Conservation (phyloP, 441 rosid species). For the Pelargonium australe region DNA sequence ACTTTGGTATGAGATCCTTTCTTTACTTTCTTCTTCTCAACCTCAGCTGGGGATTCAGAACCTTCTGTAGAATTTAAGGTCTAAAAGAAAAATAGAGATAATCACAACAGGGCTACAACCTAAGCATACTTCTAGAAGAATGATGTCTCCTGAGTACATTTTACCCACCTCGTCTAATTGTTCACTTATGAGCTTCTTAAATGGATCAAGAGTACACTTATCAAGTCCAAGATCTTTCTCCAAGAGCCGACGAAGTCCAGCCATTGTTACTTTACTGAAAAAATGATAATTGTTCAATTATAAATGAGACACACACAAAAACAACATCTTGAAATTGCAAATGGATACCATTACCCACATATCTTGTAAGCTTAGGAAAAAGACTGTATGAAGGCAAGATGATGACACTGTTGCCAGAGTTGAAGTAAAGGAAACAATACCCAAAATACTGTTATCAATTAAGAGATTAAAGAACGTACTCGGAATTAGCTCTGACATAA, state of each 20-base stretch:
- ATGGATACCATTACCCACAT: background rate
- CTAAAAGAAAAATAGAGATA: constrained; percentile 35
- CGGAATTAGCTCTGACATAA: constrained; percentile 55
- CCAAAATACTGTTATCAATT: constrained; percentile 9
- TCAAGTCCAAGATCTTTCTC: constrained; percentile 77
- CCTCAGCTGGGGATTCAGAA: constrained; percentile 32
- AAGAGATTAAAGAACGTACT: constrained; percentile 38
- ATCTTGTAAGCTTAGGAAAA: constrained; percentile 6
- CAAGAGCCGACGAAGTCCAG: constrained; percentile 67
- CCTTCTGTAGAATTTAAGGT: constrained; percentile 41
- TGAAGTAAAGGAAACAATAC: constrained; percentile 4
- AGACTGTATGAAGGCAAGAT: background rate
- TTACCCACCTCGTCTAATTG: constrained; percentile 58
- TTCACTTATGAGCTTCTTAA: constrained; percentile 54
- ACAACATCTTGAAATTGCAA: background rate
- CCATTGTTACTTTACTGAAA: constrained; percentile 64
- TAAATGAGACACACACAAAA: background rate
- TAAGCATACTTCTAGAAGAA: constrained; percentile 13
- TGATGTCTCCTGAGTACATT: constrained; percentile 17
- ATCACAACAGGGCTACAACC: constrained; percentile 16
- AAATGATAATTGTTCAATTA: constrained; percentile 16
- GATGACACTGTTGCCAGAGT: background rate
- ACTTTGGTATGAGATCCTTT: constrained; percentile 27
- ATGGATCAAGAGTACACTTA: constrained; percentile 54
- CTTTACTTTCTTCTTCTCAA: constrained; percentile 37